These are phyloP conservation scores for Suillus discolor DNA, from an alignment of 768 basidiomycete genomes.

Conservation along the genomic window DNA sequence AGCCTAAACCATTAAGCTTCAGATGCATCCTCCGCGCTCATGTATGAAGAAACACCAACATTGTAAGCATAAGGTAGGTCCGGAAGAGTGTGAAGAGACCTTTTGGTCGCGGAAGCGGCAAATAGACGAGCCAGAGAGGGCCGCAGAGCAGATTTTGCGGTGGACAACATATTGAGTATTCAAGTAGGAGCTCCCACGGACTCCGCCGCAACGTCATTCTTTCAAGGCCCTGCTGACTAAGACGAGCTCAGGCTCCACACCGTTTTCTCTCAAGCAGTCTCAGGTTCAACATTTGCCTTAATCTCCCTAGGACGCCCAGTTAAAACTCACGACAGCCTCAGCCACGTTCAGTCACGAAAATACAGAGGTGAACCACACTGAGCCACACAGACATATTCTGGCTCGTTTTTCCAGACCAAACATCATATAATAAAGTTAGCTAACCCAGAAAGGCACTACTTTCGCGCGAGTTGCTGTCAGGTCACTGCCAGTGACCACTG, in stretches of 20 bases:
- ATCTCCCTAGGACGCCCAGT: no score
- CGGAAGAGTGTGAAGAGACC: constrained; percentile 73
- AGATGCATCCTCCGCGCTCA: background rate
- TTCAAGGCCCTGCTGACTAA: background rate
- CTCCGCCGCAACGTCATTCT: background rate
- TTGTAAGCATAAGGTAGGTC: constrained; percentile 80
- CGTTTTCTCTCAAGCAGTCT: no score
- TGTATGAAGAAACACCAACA: constrained; percentile 41
- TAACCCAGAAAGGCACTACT: no score
- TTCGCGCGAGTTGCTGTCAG: no score
- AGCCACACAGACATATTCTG: no score
- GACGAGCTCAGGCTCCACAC: background rate
- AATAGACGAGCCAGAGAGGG: constrained; percentile 50
- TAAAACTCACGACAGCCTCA: no score
- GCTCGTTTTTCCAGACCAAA: no score
- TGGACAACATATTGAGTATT: constrained; percentile 47
- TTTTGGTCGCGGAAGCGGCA: constrained; percentile 40
- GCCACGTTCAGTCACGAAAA: no score
- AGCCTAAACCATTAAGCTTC: constrained; percentile 47
- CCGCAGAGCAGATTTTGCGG: constrained; percentile 45
- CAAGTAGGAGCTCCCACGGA: constrained; percentile 4
- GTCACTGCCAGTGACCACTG: no score
- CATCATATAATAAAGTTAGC: no score
- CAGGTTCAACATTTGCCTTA: no score
- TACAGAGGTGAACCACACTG: no score